These are phyloP conservation scores for Cymodocea nodosa DNA, from an alignment of 116 monocot species.

Conservation along the genomic window DNA sequence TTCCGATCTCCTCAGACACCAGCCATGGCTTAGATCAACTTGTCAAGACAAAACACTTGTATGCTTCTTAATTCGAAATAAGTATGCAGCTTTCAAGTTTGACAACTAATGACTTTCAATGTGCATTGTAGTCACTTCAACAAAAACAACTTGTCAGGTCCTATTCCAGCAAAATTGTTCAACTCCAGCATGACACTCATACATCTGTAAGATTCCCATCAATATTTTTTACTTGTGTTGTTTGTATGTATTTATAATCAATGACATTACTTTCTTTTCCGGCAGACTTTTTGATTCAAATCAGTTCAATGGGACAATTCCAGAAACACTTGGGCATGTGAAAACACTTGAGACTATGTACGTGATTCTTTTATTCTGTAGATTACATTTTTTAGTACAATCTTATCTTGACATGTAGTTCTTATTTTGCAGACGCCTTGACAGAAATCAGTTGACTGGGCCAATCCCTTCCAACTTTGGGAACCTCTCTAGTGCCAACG, in stretches of 20 bases:
- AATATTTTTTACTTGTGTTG: background rate
- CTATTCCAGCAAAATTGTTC: constrained; percentile 62
- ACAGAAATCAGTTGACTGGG: constrained; percentile 41
- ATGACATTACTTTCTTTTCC: background rate
- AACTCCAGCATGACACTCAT: constrained; percentile 54
- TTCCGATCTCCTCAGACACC: constrained; percentile 52
- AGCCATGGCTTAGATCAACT: constrained; percentile 70
- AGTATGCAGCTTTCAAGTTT: background rate
- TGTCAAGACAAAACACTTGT: constrained; percentile 73
- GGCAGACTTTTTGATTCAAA: constrained; percentile 83
- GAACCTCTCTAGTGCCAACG: constrained; percentile 49
- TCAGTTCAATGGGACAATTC: constrained; percentile 56
- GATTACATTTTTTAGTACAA: background rate
- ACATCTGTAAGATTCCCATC: constrained; percentile 56
- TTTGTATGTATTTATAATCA: background rate
- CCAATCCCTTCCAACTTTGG: constrained; percentile 44
- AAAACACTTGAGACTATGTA: constrained; percentile 56
- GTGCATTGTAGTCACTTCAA: constrained; percentile 63
- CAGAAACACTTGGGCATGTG: constrained; percentile 49
- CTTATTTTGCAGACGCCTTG: constrained; percentile 52
- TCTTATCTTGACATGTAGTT: background rate
- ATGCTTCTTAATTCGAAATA: constrained; percentile 17
- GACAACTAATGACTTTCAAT: background rate
- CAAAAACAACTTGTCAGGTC: constrained; percentile 73
- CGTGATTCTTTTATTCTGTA: constrained; percentile 19